Evolutionary conservation across 345 rosid species (phyloP).

Genomic region (Atalantia buxifolia): DNA sequence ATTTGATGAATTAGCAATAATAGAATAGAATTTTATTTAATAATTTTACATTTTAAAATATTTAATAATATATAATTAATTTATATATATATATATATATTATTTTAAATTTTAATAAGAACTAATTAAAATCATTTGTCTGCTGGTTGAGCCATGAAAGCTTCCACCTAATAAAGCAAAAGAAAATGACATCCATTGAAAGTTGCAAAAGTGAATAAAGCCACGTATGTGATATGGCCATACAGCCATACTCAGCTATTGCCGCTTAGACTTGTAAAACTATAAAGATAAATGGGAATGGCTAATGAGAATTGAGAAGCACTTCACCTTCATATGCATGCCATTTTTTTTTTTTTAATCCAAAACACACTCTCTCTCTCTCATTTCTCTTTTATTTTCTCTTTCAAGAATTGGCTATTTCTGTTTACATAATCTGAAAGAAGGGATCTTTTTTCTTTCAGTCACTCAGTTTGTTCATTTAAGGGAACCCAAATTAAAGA

Average conservation of each 20-base stretch:
- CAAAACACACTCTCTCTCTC: constrained; percentile 25
- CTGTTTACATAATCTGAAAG: not conserved
- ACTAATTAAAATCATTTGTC: too few relatives aligned
- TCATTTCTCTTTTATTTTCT: constrained; percentile 26
- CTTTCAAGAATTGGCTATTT: constrained; percentile 15
- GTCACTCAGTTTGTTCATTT: constrained; percentile 29
- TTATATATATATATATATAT: too few relatives aligned
- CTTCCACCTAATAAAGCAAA: constrained; percentile 31
- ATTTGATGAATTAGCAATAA: too few relatives aligned
- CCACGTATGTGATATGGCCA: not conserved
- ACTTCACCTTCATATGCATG: too few relatives aligned
- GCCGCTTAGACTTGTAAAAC: not conserved
- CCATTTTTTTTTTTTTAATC: constrained; percentile 12
- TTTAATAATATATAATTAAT: too few relatives aligned
- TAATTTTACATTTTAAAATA: too few relatives aligned
- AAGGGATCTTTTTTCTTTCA: constrained; percentile 7
- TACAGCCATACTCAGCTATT: too few relatives aligned
- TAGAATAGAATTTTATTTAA: too few relatives aligned
- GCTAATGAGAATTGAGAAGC: too few relatives aligned
- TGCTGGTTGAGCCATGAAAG: too few relatives aligned
- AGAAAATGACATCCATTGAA: constrained; percentile 28
- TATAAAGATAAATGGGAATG: not conserved
- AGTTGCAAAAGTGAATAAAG: constrained; percentile 2
- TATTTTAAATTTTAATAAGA: too few relatives aligned
- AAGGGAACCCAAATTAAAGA: not conserved